Conservation (phyloP, 257 asterid species). For the Forsythia suspensa region DNA sequence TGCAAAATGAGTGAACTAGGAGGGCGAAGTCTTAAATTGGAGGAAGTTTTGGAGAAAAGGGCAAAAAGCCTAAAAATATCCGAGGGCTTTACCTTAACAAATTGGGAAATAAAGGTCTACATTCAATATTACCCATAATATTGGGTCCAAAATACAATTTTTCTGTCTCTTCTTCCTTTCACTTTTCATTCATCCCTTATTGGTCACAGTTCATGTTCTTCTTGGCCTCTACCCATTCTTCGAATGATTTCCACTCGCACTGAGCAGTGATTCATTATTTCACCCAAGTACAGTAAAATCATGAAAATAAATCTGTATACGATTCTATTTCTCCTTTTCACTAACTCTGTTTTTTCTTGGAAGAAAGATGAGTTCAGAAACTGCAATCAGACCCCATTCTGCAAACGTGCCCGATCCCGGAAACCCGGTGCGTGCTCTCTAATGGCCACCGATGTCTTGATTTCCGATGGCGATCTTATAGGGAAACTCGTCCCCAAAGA, state of each 20-base stretch:
- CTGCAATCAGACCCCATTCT: constrained; percentile 93
- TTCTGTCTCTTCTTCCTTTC: not conserved
- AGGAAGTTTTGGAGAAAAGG: not conserved
- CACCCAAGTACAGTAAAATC: not conserved
- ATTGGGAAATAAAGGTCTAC: not conserved
- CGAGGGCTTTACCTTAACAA: not conserved
- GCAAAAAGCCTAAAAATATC: not conserved
- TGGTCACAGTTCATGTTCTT: not conserved
- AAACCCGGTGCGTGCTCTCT: constrained; percentile 59
- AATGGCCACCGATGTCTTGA: constrained; percentile 62
- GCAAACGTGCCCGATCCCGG: constrained; percentile 88
- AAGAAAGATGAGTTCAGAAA: constrained; percentile 89
- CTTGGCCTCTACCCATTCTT: not conserved
- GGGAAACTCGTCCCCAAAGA: constrained; percentile 59
- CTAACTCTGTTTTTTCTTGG: constrained; percentile 59
- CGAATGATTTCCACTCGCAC: not conserved
- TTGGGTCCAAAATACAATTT: not conserved
- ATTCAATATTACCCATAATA: not conserved
- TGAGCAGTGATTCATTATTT: not conserved
- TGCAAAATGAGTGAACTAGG: too few species aligned
- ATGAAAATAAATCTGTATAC: constrained; percentile 33
- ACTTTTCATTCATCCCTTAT: not conserved
- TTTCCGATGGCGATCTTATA: constrained; percentile 81
- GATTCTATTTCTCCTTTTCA: constrained; percentile 35
- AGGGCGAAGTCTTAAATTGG: too few species aligned